Evolutionary conservation across 306 rosid genomes (phyloP), one percentile per base, ranked within the genome.

Genomic region (Glycine soja): DNA sequence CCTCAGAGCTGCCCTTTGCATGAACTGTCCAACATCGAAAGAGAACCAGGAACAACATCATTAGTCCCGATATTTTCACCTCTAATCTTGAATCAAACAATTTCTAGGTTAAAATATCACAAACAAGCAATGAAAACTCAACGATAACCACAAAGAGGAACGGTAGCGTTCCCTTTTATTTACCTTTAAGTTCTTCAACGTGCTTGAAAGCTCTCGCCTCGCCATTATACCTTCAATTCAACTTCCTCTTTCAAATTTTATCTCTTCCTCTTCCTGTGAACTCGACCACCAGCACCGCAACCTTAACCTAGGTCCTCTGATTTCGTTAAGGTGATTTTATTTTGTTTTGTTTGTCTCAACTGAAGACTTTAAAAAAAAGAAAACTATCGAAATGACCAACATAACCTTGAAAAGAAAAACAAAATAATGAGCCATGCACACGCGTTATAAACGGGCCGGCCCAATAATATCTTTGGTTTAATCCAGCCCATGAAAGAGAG

Each of bases 181-280:
- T 77, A 94, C 98, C 97, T 94, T 94, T 88, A 94, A 85, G 86
- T 85, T 94, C 87, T 72, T 92, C 81, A 94, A 83, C 59, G 92
- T 90, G 74, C 70, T 94, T 6, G 98, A 92, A 79, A 94, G 77
- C 85, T 88, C 98, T n/a, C 92, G 92, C 68, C 63, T 90, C 15
- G 93, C 91, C 98, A 94, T 94, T 47, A 34, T 46, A 61, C 74
- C 70, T 52, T 18, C 16, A 6, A 15, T 42, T 42, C 46, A 42
- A 42, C 11, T 42, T 43, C 9, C 14, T 10, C 57, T 40, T 36
- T 30, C 57, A 42, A 77, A 76, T 47, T 19, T 19, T n/a, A 9
- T 34, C 57, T 16, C 70, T 68, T 61, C 51, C 16, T 12, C 78
- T 47, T 36, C 34, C 12, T 57, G 2, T 16, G 0, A 58, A 18